phyloP scores from a whole-genome alignment of 2,329 filamentous ascomycete genomes.

The Alternaria sp. region DNA sequence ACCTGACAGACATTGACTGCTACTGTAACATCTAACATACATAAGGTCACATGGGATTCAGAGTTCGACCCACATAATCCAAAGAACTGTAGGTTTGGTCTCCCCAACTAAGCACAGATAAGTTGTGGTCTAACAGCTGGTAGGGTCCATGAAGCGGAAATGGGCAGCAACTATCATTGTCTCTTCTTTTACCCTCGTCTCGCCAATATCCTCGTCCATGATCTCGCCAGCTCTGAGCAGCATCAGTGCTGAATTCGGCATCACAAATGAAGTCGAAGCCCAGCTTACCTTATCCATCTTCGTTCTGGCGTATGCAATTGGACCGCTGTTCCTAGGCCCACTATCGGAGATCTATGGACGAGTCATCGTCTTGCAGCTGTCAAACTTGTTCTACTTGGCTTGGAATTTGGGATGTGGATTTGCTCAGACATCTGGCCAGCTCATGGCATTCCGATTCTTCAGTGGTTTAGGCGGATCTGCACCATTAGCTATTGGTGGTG shows the following conservation, averaged over 20 bases:
- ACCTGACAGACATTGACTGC: neutral
- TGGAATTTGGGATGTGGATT: conserved; percentile 52
- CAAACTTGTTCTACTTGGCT: conserved; percentile 48
- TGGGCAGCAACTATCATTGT: conserved; percentile 56
- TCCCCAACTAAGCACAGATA: neutral
- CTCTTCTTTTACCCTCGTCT: conserved; percentile 51
- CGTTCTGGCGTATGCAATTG: conserved; percentile 50
- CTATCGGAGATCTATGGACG: conserved; percentile 50
- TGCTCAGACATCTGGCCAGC: conserved; percentile 40
- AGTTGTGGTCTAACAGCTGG: neutral
- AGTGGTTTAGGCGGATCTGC: conserved; percentile 49
- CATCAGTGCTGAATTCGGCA: conserved; percentile 44
- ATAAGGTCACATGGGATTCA: conserved; percentile 54
- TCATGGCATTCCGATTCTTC: conserved; percentile 48
- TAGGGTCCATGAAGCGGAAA: conserved; percentile 45
- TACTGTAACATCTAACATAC: conserved; percentile 2
- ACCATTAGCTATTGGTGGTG: conserved; percentile 47
- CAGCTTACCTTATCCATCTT: conserved; percentile 50
- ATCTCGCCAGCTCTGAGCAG: conserved; percentile 45
- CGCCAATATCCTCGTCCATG: conserved; percentile 50
- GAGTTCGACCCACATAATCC: conserved; percentile 56
- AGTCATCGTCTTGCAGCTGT: conserved; percentile 44
- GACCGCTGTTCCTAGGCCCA: conserved; percentile 47
- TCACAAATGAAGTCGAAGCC: conserved; percentile 40
- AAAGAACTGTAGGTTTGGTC: conserved; percentile 14